Evolutionary conservation across 768 basidiomycete species (phyloP), one percentile per base, ranked within the genome.

Genomic region (Panus rudis): DNA sequence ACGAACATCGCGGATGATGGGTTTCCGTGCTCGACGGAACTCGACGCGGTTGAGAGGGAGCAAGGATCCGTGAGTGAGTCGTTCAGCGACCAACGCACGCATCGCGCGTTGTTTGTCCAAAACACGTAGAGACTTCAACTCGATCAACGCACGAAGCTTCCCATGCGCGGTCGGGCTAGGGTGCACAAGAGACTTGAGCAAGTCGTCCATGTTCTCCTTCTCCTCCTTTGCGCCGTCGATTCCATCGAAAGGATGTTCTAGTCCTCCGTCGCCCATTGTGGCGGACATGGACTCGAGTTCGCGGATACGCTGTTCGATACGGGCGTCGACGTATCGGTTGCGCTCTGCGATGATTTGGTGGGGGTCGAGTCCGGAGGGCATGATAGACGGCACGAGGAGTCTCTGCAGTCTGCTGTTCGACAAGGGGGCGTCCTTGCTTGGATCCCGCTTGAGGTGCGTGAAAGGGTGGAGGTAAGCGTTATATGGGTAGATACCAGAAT

Each of bases 361-460:
- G 3, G 93, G 88, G 60, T 99, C 96, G 23, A 99, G 78, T 13
- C 94, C 94, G 8, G 74, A 66, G 0, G 96, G 94, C 79, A 90
- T 88, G 48, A 97, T 67, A 6, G 86, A 86, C 0, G 96, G 96
- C 16, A 98, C 73, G 32, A 97, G 67, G 19, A 91, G 74, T 3
- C 86, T 75, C 56, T 90, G 87, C 22, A 89, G 70, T 25, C 83
- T 81, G 22, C 83, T 84, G 1, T 81, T 78, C 52, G 78, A 81
- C 44, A 79, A 64, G 32, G 70, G 63, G 12, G 81, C 79, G 56
- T 79, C 79, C 39, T 67, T 70, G 40, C 79, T 77, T 23, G 75
- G 50, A 20, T 73, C 68, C 28, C 85, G 80, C 47, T 83, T 81
- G 50, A 88, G 77, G 49, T 89, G 83, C 3, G 81, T 71, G 60